phyloP scores from a whole-genome alignment of 1,139 yeast genomes.

The Zygosaccharomyces pseudobailii region DNA sequence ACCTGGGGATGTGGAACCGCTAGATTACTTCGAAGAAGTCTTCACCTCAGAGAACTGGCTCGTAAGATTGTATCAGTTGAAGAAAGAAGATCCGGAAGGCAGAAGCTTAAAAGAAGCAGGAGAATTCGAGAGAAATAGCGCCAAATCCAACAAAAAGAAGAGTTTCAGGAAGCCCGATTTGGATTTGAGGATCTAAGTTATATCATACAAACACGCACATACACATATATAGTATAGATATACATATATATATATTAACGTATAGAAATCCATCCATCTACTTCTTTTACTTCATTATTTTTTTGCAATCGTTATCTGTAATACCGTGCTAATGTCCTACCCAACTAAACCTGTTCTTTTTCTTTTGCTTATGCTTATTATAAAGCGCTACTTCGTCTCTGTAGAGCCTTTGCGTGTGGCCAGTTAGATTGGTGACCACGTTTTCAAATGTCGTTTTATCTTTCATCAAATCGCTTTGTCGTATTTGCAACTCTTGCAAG shows the following conservation, averaged over 20 bases:
- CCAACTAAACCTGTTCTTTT: constrained; percentile 24
- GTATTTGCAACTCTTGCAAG: constrained; percentile 17
- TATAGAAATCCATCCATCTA: neutral
- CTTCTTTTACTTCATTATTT: neutral
- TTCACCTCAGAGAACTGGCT: constrained; percentile 96
- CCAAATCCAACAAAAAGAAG: constrained; percentile 40
- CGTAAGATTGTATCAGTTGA: constrained; percentile 90
- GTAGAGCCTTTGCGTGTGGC: constrained; percentile 33
- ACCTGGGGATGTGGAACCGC: constrained; percentile 50
- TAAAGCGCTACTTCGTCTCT: constrained; percentile 32
- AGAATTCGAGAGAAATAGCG: constrained; percentile 39
- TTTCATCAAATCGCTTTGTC: constrained; percentile 18
- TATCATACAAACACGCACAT: neutral
- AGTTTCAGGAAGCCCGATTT: constrained; percentile 51
- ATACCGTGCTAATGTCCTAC: constrained; percentile 9
- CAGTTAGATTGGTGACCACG: constrained; percentile 32
- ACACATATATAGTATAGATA: constrained; percentile 5
- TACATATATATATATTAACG: constrained; percentile 1
- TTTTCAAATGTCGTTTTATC: constrained; percentile 32
- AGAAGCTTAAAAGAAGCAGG: constrained; percentile 57
- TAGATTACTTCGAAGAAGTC: constrained; percentile 85
- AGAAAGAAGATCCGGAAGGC: constrained; percentile 83
- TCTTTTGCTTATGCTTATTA: constrained; percentile 22
- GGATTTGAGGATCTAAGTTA: constrained; percentile 34
- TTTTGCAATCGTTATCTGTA: no score